Conservation (phyloP, 371 early-diverging fungal species). For the Choanephora cucurbitarum region DNA sequence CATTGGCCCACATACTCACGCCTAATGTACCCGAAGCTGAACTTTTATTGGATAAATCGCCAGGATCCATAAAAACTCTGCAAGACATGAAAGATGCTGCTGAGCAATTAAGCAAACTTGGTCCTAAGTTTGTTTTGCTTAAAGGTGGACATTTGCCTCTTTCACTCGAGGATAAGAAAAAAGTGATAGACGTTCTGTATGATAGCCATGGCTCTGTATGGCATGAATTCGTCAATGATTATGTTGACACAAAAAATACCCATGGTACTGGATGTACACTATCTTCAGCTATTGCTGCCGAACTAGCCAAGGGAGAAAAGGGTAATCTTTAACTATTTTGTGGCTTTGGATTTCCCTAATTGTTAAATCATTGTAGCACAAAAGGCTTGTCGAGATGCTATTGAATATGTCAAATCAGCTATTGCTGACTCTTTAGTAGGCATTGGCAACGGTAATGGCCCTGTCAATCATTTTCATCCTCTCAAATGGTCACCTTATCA, state of each 20-base stretch:
- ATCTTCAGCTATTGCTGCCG: constrained; percentile 78
- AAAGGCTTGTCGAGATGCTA: constrained; percentile 48
- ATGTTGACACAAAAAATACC: constrained; percentile 65
- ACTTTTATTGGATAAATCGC: constrained; percentile 38
- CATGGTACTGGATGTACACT: constrained; percentile 91
- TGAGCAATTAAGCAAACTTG: constrained; percentile 44
- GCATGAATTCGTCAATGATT: constrained; percentile 55
- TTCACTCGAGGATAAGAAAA: constrained; percentile 18
- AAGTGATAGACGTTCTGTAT: constrained; percentile 69
- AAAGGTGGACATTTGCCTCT: constrained; percentile 85
- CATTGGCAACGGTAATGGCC: constrained; percentile 74
- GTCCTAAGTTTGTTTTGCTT: constrained; percentile 63
- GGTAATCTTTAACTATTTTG: constrained; percentile 49
- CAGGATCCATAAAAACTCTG: constrained; percentile 47
- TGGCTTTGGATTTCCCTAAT: too few species aligned
- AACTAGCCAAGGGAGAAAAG: constrained; percentile 60
- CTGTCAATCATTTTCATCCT: constrained; percentile 74
- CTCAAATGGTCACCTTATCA: constrained; percentile 51
- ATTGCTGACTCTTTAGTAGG: constrained; percentile 45
- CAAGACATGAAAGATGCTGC: constrained; percentile 61
- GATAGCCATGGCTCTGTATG: constrained; percentile 39
- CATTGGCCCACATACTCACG: constrained; percentile 71
- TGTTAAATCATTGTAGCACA: too few species aligned
- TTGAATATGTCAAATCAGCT: constrained; percentile 61
- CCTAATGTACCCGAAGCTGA: constrained; percentile 88